Conservation (phyloP, 2,329 filamentous ascomycete genomes). For the Fusarium albosuccineum region DNA sequence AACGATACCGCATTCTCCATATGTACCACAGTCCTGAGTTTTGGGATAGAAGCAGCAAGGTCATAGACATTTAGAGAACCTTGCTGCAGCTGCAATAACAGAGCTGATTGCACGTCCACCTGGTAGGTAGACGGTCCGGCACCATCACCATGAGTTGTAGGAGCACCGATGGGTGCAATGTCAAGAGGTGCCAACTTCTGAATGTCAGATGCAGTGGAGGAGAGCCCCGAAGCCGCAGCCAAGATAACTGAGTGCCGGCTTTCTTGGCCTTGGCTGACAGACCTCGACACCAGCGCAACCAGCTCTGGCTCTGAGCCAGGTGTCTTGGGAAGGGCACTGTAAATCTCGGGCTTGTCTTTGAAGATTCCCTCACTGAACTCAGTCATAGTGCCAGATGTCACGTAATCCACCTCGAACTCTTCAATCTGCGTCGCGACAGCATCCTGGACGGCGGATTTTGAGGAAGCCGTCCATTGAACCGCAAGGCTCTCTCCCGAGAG, state of each 20-base stretch:
- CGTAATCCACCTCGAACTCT: conserved; percentile 63
- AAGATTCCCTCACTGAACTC: conserved; percentile 69
- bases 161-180: conserved; percentile 53
- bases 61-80: conserved; percentile 72
- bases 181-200: conserved; percentile 57
- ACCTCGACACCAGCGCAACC: conserved; percentile 64
- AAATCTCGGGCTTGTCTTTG: conserved; percentile 65
- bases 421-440: conserved; percentile 49
- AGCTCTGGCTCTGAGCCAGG: conserved; percentile 64
- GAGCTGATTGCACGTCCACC: conserved; percentile 73
- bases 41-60: conserved; percentile 72
- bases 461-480: conserved; percentile 52
- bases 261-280: conserved; percentile 47
- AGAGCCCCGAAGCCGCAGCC: conserved; percentile 47
- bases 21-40: conserved; percentile 66
- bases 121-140: conserved; percentile 57
- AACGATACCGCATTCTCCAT: conserved; percentile 71
- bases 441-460: conserved; percentile 53
- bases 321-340: conserved; percentile 64
- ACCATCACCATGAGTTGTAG: conserved; percentile 28
- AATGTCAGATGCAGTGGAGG: conserved; percentile 43
- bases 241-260: conserved; percentile 51
- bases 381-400: conserved; percentile 58
- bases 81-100: conserved; percentile 70
- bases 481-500: conserved; percentile 67